Evolutionary conservation across 1,284 basidiomycete genomes (phyloP).

Genomic region (Austroboletus novae-zelandiae): DNA sequence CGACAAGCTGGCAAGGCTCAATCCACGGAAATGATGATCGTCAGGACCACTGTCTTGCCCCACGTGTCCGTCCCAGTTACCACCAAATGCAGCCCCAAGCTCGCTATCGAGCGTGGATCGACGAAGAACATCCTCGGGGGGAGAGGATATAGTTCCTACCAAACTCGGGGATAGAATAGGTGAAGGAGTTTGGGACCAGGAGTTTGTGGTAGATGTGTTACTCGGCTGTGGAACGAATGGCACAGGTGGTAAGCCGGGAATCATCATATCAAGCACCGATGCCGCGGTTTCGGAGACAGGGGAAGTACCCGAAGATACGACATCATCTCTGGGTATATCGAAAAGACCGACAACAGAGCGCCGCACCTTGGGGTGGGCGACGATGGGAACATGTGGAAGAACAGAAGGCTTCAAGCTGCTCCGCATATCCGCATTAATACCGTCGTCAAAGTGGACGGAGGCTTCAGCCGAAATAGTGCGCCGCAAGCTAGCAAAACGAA

Average conservation of each 20-base stretch:
- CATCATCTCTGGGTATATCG: conserved; percentile 33
- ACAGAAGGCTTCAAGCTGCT: conserved; percentile 32
- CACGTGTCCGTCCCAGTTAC: conserved; percentile 15
- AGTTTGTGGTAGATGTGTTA: conserved; percentile 17
- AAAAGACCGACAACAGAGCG: conserved; percentile 68
- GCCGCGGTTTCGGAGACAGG: conserved; percentile 14
- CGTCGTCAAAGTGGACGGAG: conserved; percentile 28
- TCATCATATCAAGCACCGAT: conserved; percentile 31
- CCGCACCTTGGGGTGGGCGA: conserved; percentile 37
- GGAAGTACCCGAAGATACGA: conserved; percentile 3
- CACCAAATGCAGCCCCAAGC: conserved; percentile 27
- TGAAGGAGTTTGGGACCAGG: conserved; percentile 22
- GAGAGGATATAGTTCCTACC: conserved; percentile 6
- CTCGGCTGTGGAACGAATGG: conserved; percentile 35
- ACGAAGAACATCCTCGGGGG: conserved; percentile 1
- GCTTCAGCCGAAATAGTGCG: conserved; percentile 36
- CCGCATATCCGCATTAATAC: conserved; percentile 34
- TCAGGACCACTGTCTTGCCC: conserved; percentile 6
- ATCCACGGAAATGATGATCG: conserved; percentile 18
- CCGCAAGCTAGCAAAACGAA: conserved; percentile 45
- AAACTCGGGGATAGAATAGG: conserved; percentile 10
- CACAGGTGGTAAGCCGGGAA: conserved; percentile 34
- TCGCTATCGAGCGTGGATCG: conserved; percentile 33
- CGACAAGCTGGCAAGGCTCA: conserved; percentile 23
- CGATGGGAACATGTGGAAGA: conserved; percentile 14